A percentile compares a stretch with the other conserved stretches of the same genome.
phyloP scores from a whole-genome alignment of 257 asterid species.

The Nicotiana noctiflora region DNA sequence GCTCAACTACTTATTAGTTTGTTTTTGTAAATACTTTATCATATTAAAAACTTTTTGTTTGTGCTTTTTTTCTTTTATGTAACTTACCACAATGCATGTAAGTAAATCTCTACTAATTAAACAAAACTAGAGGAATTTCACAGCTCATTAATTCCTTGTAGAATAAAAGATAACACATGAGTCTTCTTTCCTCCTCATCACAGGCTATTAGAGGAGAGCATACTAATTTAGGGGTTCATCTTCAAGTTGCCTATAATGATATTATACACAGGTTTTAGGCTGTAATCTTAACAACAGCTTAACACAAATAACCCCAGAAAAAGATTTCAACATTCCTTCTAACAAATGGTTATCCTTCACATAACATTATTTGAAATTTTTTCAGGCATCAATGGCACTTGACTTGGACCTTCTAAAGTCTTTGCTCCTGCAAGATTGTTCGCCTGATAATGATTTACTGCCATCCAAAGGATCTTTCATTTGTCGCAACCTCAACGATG shows the following conservation, averaged over 20 bases:
- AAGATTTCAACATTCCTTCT: background rate
- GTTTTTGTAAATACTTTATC: background rate
- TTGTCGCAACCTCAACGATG: constrained; percentile 7
- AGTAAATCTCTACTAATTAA: no score
- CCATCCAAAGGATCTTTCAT: constrained; percentile 14
- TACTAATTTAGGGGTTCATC: background rate
- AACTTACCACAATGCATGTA: background rate
- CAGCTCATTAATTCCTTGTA: background rate
- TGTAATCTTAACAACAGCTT: no score
- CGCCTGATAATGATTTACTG: constrained; percentile 25
- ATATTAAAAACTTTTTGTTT: no score
- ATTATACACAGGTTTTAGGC: no score
- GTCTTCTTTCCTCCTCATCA: background rate
- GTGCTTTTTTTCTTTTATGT: background rate
- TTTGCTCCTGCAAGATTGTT: constrained; percentile 23
- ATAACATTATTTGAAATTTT: background rate
- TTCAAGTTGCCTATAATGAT: background rate
- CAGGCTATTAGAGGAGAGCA: background rate
- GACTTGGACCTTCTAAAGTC: constrained; percentile 17
- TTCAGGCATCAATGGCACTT: constrained; percentile 15
- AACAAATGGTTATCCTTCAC: background rate
- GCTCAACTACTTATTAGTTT: background rate
- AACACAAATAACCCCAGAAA: background rate
- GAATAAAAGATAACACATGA: background rate
- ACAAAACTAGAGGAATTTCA: background rate